These are phyloP conservation scores for Pseudozyma sp. DNA, from an alignment of 1,284 basidiomycete genomes.

Conservation along the genomic window DNA sequence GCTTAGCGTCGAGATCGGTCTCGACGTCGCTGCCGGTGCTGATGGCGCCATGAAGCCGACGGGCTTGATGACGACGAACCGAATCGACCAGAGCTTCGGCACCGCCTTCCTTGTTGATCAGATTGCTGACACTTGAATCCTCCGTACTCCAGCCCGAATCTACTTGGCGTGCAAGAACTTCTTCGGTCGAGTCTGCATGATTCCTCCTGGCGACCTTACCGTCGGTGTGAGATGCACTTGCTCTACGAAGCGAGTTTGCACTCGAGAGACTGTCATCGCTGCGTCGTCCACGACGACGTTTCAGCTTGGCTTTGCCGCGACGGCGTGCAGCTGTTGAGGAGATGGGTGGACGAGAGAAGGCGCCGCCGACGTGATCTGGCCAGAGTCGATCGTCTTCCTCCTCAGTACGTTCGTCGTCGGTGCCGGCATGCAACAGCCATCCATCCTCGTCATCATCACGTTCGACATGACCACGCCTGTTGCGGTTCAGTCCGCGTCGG, in stretches of 20 bases:
- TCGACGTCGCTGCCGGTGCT: conserved; percentile 18
- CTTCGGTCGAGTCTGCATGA: conserved; percentile 3
- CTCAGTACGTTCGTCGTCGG: conserved; percentile 34
- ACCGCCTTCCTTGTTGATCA: conserved; percentile 5
- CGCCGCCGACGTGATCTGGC: conserved; percentile 55
- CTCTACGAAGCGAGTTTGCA: conserved; percentile 10
- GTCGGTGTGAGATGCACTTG: conserved; percentile 14
- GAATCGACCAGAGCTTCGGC: conserved; percentile 19
- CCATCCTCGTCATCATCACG: conserved; percentile 25
- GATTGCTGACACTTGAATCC: conserved; percentile 17
- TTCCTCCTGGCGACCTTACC: conserved; percentile 26
- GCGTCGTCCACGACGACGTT: conserved; percentile 34
- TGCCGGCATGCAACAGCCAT: conserved; percentile 20
- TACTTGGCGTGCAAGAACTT: conserved; percentile 8
- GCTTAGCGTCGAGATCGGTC: conserved; percentile 13
- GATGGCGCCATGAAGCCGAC: not conserved
- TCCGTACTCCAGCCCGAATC: conserved; percentile 46
- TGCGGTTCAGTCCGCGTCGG: not conserved
- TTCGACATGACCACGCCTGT: conserved; percentile 2
- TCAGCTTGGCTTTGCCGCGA: conserved; percentile 24
- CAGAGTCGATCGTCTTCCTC: conserved; percentile 33
- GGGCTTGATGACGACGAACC: conserved; percentile 21
- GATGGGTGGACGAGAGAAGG: conserved; percentile 43
- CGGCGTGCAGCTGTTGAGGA: conserved; percentile 11
- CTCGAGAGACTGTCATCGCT: conserved; percentile 32